A percentile compares a stretch with the other conserved stretches of the same genome.
These are phyloP conservation scores for Ochromonas danica DNA, from an alignment of 108 stramenopile genomes.

Conservation along the genomic window DNA sequence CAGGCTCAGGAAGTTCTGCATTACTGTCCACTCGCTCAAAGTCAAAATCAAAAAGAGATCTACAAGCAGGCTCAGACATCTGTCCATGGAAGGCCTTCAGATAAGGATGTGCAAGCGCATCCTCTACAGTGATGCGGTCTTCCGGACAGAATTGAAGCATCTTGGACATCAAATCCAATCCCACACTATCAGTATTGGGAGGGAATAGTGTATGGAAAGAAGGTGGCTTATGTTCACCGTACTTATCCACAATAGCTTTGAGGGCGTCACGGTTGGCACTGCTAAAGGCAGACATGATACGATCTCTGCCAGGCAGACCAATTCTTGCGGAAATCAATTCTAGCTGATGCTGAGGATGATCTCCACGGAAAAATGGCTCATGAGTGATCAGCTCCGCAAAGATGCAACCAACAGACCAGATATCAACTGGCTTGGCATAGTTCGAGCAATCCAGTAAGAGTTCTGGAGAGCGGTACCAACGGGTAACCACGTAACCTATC, in stretches of 20 bases:
- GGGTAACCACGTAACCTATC: constrained; percentile 97
- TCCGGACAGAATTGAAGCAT: constrained; percentile 60
- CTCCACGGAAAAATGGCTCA: constrained; percentile 30
- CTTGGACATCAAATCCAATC: constrained; percentile 21
- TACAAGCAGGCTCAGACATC: constrained; percentile 21
- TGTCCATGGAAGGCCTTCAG: constrained; percentile 58
- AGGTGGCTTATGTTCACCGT: neutral
- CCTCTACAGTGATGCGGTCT: constrained; percentile 56
- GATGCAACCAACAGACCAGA: constrained; percentile 33
- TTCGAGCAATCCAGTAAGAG: constrained; percentile 41
- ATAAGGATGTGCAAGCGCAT: constrained; percentile 65
- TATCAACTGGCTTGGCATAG: constrained; percentile 43
- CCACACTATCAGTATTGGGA: neutral
- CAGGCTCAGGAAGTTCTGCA: neutral
- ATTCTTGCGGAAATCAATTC: constrained; percentile 10
- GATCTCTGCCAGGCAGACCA: neutral
- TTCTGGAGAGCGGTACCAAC: constrained; percentile 99
- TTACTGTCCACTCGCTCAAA: neutral
- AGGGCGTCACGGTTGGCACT: neutral
- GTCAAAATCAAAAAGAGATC: constrained; percentile 2
- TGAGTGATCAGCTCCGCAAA: constrained; percentile 31
- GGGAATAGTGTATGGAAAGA: constrained; percentile 15
- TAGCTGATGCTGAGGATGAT: constrained; percentile 25
- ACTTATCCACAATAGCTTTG: constrained; percentile 6
- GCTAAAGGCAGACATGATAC: neutral